Conservation (phyloP, 164 flowering plant genomes). For the Protea cynaroides region DNA sequence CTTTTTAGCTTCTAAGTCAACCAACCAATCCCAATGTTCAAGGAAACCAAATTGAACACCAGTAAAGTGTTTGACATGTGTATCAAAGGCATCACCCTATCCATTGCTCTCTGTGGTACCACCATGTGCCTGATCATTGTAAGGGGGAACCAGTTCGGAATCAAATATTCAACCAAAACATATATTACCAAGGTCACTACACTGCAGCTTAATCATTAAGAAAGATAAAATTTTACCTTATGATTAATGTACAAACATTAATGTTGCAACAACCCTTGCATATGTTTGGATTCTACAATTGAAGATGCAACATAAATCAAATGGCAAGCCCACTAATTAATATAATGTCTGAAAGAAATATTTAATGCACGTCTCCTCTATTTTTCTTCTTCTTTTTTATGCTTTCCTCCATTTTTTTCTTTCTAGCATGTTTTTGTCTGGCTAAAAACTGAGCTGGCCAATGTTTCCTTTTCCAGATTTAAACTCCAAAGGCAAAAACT, state of each 20-base stretch:
- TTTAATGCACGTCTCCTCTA: not conserved
- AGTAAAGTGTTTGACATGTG: conserved; percentile 58
- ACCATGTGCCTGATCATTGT: conserved; percentile 59
- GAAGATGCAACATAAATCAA: conserved; percentile 16
- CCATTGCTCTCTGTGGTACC: conserved; percentile 81
- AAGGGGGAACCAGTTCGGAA: not conserved
- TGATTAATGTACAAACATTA: conserved; percentile 74
- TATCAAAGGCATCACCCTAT: conserved; percentile 64
- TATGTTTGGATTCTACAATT: conserved; percentile 59
- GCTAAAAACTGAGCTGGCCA: conserved; percentile 77
- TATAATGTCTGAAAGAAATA: not conserved
- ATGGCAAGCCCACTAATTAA: conserved; percentile 2
- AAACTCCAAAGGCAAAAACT: conserved; percentile 84
- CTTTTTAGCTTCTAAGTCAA: conserved; percentile 89
- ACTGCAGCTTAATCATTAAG: not conserved
- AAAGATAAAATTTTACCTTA: conserved; percentile 44
- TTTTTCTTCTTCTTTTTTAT: no score
- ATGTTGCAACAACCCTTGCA: conserved; percentile 90
- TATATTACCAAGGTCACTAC: no score
- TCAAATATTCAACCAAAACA: no score
- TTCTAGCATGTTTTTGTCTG: no score
- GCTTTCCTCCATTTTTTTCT: not conserved
- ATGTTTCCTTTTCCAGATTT: conserved; percentile 86
- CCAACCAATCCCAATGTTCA: conserved; percentile 75
- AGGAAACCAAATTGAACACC: conserved; percentile 57